Evolutionary conservation across 805 yeast species (phyloP), one percentile per base, ranked within the genome.

Genomic region (Cyberlindnera petersonii): DNA sequence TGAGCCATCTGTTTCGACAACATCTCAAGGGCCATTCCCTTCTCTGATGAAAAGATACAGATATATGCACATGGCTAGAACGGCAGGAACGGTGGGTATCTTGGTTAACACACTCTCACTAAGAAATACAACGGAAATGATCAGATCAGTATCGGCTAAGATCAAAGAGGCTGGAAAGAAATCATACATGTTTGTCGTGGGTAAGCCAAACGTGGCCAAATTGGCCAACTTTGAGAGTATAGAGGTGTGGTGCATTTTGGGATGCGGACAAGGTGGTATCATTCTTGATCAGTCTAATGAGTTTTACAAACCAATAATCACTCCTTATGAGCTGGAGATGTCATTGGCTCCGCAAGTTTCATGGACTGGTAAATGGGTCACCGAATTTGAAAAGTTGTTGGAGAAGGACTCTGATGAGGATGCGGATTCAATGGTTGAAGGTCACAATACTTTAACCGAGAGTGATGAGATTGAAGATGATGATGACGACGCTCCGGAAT

Each of bases 141-240:
- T 91, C 37, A 76, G 79, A 39, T 67, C 68, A 24, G 74, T 88
- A 7, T 73, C 77, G 13, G 58, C 65, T 19, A 72, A 82, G 61
- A 76, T 93, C 42, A 73, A 70, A 36, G 69, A 66, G 4, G 88
- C 91, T 0, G 96, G 86, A 2, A 93, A 93, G 63, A 93, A 93
- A 56, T 91, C 86, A 49, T 93, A 93, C 56, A 74, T 87, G 57
- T 88, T 93, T 65, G 98, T 89, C 4, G 98, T 93, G 4, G 98
- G 98, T 9, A 93, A 93, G 60, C 98, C 98, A 9, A 93, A 93
- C 55, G 97, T 93, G 15, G 96, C 98, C 19, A 93, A 93, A 55
- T 68, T 93, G 36, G 98, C 98, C 9, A 93, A 93, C 59, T 93
- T 93, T 58, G 98, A 91, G 46, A 80, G 78, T n/a, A 75, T 93